phyloP scores from a whole-genome alignment of 2,329 filamentous ascomycete species.

The Curvularia sp. region DNA sequence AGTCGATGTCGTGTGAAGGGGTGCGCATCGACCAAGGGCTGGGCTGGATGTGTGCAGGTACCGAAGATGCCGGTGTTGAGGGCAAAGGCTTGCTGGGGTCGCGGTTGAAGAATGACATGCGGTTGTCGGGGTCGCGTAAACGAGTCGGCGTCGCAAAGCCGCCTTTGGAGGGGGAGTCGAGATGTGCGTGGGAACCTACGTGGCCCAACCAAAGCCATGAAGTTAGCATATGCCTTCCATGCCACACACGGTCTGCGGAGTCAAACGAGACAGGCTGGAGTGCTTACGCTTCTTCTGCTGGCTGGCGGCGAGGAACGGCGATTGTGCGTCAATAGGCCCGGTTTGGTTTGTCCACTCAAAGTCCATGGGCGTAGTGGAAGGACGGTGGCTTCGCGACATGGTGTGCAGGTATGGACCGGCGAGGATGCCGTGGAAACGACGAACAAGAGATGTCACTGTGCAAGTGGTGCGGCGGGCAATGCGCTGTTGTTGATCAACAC shows the following conservation, averaged over 20 bases:
- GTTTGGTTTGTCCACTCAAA: conserved; percentile 59
- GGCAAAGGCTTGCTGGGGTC: conserved; percentile 50
- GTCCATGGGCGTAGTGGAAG: conserved; percentile 60
- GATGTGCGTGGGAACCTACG: conserved; percentile 46
- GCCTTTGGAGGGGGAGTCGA: conserved; percentile 58
- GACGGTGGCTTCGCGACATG: conserved; percentile 45
- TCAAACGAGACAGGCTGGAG: conserved; percentile 7
- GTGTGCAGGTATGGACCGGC: conserved; percentile 7
- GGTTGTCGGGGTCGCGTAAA: conserved; percentile 58
- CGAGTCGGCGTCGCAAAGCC: conserved; percentile 46
- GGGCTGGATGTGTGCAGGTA: conserved; percentile 36
- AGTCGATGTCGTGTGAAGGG: conserved; percentile 49
- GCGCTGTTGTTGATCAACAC: conserved; percentile 26
- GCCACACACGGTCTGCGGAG: neutral
- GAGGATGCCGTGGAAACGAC: neutral
- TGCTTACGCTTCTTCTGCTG: conserved; percentile 51
- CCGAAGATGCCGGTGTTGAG: conserved; percentile 24
- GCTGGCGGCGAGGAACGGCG: conserved; percentile 54
- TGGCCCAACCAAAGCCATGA: conserved; percentile 17
- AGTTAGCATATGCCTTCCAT: conserved; percentile 23
- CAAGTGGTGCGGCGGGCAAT: conserved; percentile 16
- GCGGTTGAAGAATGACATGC: conserved; percentile 58
- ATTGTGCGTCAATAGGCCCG: conserved; percentile 55
- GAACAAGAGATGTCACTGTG: conserved; percentile 1
- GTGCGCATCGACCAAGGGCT: conserved; percentile 48